Evolutionary conservation across 345 rosid species (phyloP).

Genomic region (Eucalyptus victrix): DNA sequence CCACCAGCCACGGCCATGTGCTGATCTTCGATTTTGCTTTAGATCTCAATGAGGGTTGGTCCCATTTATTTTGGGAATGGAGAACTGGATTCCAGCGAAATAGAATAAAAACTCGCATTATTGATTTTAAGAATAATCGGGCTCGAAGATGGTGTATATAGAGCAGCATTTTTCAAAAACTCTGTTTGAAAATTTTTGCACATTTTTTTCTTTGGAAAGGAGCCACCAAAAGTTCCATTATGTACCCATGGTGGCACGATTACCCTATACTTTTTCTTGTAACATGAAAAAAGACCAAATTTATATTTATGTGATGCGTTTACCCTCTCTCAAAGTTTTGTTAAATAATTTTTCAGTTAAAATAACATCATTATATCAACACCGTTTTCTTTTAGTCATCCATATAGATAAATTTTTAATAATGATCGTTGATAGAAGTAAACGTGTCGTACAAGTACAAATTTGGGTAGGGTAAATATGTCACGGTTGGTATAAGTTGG

Average conservation of each 20-base stretch:
- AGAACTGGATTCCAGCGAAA: background rate
- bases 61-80: background rate
- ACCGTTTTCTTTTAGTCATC: no score
- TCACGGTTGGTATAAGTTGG: no score
- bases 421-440: no score
- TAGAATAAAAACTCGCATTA: background rate
- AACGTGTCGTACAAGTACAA: background rate
- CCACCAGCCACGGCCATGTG: background rate
- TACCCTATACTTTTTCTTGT: no score
- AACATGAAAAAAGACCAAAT: no score
- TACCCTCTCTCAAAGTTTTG: no score
- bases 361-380: background rate
- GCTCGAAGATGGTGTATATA: background rate
- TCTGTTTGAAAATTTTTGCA: background rate
- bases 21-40: background rate
- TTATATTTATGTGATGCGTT: no score
- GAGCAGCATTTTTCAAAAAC: background rate
- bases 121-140: background rate
- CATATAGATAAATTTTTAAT: background rate
- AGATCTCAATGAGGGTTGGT: background rate
- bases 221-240: background rate
- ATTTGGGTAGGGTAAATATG: no score
- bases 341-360: no score
- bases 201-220: background rate
- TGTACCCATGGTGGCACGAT: no score